Percentiles rank a stretch among this genome's conserved stretches.
Evolutionary conservation across 1,284 basidiomycete genomes (phyloP).

Genomic region (Cryptococcus hybrid): DNA sequence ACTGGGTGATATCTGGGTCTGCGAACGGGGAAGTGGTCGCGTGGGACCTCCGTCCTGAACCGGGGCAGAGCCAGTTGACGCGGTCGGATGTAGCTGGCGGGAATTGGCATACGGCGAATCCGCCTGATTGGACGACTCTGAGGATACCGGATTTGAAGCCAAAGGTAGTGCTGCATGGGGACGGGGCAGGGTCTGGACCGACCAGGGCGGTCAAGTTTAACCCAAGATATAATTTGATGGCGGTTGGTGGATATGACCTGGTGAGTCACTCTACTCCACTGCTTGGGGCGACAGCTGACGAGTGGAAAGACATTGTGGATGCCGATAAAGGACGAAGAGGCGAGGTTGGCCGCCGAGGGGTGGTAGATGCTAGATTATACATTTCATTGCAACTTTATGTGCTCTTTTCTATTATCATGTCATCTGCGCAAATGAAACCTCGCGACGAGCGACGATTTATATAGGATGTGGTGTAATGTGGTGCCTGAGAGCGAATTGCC

Average conservation of each 20-base stretch:
- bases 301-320: conserved; percentile 18
- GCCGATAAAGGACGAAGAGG: conserved; percentile 20
- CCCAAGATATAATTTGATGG: conserved; percentile 83
- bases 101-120: conserved; percentile 1
- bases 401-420: too few relatives aligned
- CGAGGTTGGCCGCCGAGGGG: conserved; percentile 16
- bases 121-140: conserved; percentile 53
- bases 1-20: conserved; percentile 71
- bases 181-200: conserved; percentile 46
- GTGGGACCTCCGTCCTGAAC: conserved; percentile 54
- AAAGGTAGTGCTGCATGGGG: conserved; percentile 6
- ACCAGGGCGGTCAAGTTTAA: conserved; percentile 83
- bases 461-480: too few relatives aligned
- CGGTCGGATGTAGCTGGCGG: conserved; percentile 9
- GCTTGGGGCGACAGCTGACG: not conserved
- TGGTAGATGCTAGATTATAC: too few relatives aligned
- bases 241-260: conserved; percentile 77
- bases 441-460: too few relatives aligned
- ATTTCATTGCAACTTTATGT: too few relatives aligned
- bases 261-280: conserved; percentile 54
- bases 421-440: too few relatives aligned
- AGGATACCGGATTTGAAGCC: conserved; percentile 58
- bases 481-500: too few relatives aligned
- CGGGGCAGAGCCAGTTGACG: conserved; percentile 1
- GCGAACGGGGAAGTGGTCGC: conserved; percentile 73